A percentile compares a stretch with the other conserved stretches of the same genome.
Evolutionary conservation across 257 asterid species (phyloP).

Genomic region (Capsicum rhomboideum): DNA sequence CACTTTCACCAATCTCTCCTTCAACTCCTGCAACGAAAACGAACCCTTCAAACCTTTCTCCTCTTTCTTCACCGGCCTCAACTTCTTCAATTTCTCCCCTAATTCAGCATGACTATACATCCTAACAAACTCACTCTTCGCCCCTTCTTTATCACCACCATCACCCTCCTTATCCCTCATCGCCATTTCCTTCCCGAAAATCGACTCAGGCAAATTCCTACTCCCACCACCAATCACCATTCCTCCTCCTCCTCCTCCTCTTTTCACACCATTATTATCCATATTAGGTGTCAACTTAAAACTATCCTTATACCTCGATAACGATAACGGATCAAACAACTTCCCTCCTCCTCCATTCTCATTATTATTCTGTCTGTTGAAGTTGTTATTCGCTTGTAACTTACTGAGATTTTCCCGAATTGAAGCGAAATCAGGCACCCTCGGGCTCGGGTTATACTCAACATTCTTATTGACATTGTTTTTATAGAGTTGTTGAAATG

Average conservation of each 20-base stretch:
- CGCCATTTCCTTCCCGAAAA: constrained; percentile 5
- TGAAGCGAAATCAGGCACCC: background rate
- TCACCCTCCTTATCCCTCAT: background rate
- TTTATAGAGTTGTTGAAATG: constrained; percentile 29
- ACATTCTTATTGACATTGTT: background rate
- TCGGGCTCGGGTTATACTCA: too few relatives aligned
- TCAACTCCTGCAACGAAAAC: constrained; percentile 70
- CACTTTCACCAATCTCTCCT: constrained; percentile 43
- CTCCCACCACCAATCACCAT: constrained; percentile 6
- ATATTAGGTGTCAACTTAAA: background rate
- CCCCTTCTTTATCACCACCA: background rate
- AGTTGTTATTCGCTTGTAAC: background rate
- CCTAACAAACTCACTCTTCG: constrained; percentile 8
- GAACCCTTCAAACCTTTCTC: constrained; percentile 52
- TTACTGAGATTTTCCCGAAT: constrained; percentile 15
- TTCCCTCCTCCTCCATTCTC: background rate
- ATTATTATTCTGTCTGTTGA: too few relatives aligned
- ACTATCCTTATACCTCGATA: background rate
- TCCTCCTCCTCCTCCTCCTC: background rate
- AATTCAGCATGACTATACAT: constrained; percentile 22
- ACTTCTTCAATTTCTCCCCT: constrained; percentile 46
- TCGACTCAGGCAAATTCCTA: background rate
- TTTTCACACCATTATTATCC: background rate
- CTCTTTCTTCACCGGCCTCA: constrained; percentile 53
- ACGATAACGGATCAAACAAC: background rate